Evolutionary conservation across 345 rosid genomes (phyloP).

Genomic region (Lepidium sativum): DNA sequence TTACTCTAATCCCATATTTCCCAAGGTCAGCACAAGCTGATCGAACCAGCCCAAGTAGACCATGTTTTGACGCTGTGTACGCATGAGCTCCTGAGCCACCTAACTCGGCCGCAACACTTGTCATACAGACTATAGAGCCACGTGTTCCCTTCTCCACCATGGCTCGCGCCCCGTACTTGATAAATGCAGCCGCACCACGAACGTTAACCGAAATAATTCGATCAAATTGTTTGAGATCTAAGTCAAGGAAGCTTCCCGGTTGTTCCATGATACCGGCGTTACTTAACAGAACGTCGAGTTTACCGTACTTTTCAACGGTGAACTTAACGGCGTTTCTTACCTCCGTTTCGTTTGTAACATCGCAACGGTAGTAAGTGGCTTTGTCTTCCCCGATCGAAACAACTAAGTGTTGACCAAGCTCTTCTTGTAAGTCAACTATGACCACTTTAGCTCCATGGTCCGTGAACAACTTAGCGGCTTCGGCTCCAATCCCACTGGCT

Average conservation of each 20-base stretch:
- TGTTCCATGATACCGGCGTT: constrained; percentile 63
- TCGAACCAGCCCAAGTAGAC: constrained; percentile 51
- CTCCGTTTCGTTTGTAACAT: constrained; percentile 62
- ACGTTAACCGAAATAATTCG: constrained; percentile 52
- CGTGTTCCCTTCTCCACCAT: constrained; percentile 51
- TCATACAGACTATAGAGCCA: constrained; percentile 64
- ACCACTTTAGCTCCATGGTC: constrained; percentile 68
- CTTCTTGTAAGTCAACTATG: constrained; percentile 59
- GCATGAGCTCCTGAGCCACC: constrained; percentile 42
- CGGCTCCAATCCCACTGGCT: constrained; percentile 86
- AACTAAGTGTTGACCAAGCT: constrained; percentile 42
- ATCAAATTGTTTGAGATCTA: constrained; percentile 41
- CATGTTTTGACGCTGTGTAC: constrained; percentile 68
- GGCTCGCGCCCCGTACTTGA: constrained; percentile 63
- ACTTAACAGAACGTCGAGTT: constrained; percentile 60
- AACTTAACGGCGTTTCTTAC: constrained; percentile 49
- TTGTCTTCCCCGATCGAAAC: constrained; percentile 33
- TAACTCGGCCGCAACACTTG: constrained; percentile 37
- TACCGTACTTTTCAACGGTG: constrained; percentile 41
- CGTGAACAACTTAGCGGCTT: constrained; percentile 46
- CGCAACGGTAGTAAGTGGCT: constrained; percentile 50
- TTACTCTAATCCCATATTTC: constrained; percentile 67
- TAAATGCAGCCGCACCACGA: constrained; percentile 56
- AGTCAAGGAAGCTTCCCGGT: constrained; percentile 43
- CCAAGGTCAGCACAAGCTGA: constrained; percentile 73